Base-by-base conservation (phyloP, 495 filamentous ascomycete genomes). In the Lepidopterella palustris region DNA sequence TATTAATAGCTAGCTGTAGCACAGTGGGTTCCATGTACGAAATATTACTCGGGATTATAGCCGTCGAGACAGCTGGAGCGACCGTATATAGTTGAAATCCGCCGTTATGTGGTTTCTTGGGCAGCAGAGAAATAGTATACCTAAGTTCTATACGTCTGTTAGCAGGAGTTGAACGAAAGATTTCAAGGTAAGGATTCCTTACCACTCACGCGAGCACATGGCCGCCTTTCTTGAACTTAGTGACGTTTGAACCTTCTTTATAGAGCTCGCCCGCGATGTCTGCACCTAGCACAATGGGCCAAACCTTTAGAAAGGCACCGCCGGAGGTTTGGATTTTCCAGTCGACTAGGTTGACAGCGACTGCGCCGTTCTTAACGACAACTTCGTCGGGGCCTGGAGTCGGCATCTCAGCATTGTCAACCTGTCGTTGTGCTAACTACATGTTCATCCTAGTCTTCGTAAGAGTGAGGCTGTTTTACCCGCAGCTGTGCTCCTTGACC, bases 121-220 rank as follows among this genome's bases (percentile, higher is more conserved):
- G 62, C 59, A 76, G 11, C 76, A 87, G 63, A 72, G 80, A 58
- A 80, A 84, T 66, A 18, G 60, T 35, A n/a, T 74, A 68, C 40
- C 62, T 64, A 56, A 20, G 60, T 69, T 5, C 65, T 56, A 5
- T 55, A 65, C 15, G 28, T 62, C 4, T 55, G 63, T 58, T 64
- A 55, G 24, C 62, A 55, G 0, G 54, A 45, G 42, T 57, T n/a
- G n/a, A n/a, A n/a, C n/a, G 55, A 9, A 24, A 23, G 2, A 28
- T 20, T 6, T 39, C 1, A 8, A 4, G 25, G 31, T 2, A 18
- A 25, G 15, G 59, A 60, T 32, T 24, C 13, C 8, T 55, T 13
- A 13, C 20, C 47, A 55, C 68, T 47, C 65, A 73, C 61, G 72
- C 77, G 50, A 75, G 62, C 24, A 80, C 75, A 31, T 77, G 76